Percentiles rank a stretch among this genome's conserved stretches.
These are phyloP conservation scores for Westerdykella ornata DNA, from an alignment of 2,329 filamentous ascomycete genomes.

Conservation along the genomic window DNA sequence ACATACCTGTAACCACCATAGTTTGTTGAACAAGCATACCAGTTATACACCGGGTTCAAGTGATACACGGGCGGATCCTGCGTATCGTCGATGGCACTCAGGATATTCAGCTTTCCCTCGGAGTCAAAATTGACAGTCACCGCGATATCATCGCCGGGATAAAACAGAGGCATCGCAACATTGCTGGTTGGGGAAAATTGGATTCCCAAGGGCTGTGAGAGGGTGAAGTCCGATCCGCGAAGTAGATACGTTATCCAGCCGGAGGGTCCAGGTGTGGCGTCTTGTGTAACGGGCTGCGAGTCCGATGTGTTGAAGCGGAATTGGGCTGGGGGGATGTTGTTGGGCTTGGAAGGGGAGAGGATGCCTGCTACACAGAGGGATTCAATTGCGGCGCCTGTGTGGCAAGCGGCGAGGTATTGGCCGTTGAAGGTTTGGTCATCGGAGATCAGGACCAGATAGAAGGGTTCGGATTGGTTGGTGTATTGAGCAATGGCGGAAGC, in stretches of 20 bases:
- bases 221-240: slow-evolving; percentile 28
- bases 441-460: slow-evolving; percentile 39
- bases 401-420: slow-evolving; percentile 39
- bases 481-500: slow-evolving; percentile 27
- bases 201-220: slow-evolving; percentile 35
- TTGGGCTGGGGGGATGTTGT: slow-evolving; percentile 12
- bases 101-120: slow-evolving; percentile 36
- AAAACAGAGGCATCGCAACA: slow-evolving; percentile 40
- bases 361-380: slow-evolving; percentile 37
- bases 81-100: slow-evolving; percentile 38
- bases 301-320: slow-evolving; percentile 34
- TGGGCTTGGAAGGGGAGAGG: slow-evolving; percentile 14
- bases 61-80: slow-evolving; percentile 24
- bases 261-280: slow-evolving; percentile 12
- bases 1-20: slow-evolving; percentile 30
- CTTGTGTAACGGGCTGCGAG: slow-evolving; percentile 11
- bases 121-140: slow-evolving; percentile 39
- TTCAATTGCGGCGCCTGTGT: slow-evolving; percentile 46
- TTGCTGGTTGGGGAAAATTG: slow-evolving; percentile 36
- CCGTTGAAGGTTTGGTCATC: slow-evolving; percentile 36
- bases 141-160: slow-evolving; percentile 20
- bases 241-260: slow-evolving; percentile 42
- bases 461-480: slow-evolving; percentile 39
- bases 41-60: slow-evolving; percentile 34
- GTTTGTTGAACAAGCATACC: slow-evolving; percentile 43